Evolutionary conservation across 768 basidiomycete genomes (phyloP), one percentile per base, ranked within the genome.

Genomic region (Hirschioporus abietinus): DNA sequence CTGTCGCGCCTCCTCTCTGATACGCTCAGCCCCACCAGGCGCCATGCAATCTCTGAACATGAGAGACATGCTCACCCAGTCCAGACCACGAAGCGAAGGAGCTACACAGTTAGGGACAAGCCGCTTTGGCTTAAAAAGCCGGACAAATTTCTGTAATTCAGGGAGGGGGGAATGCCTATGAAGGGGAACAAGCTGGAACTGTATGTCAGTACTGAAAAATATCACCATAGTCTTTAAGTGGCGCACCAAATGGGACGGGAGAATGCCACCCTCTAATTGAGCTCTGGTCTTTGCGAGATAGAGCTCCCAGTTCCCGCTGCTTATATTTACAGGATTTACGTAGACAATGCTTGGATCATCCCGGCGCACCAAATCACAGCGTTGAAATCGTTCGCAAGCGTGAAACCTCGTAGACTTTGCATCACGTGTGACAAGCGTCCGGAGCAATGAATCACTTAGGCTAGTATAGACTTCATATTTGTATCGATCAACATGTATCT

Each of bases 401-500:
- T 99, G 96, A 72, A 99, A 97, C 0, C 95, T 86, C 1, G 93
- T 91, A 0, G 79, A 76, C 3, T 78, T 74, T 3, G 83, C 76
- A 59, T 95, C 88, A 15, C 78, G 78, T 0, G 91, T 90, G 58
- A 88, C 78, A 63, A 93, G 82, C 0, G 78, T 71, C 18, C 80
- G 79, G 58, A 94, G 78, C 71, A 87, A 86, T 0, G 88, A 87
- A 70, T 93, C 89, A 0, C 81, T 81, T 52, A 80, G 68, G 67
- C 79, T 79, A 0, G 82, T 78, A 71, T 88, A 95, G 20, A 96
- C 83, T 2, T 77, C 74, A 71, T 87, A 73, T 73, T 98, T 97
- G 80, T 98, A 97, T 36, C 91, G 84, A 75, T 98, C 96, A 36
- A 96, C 82, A 72, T 98, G 96, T 67, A 99, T 89, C 91, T 93